Base-by-base conservation (phyloP, 176 grass and related monocot species). In the Triticum timopheevii region DNA sequence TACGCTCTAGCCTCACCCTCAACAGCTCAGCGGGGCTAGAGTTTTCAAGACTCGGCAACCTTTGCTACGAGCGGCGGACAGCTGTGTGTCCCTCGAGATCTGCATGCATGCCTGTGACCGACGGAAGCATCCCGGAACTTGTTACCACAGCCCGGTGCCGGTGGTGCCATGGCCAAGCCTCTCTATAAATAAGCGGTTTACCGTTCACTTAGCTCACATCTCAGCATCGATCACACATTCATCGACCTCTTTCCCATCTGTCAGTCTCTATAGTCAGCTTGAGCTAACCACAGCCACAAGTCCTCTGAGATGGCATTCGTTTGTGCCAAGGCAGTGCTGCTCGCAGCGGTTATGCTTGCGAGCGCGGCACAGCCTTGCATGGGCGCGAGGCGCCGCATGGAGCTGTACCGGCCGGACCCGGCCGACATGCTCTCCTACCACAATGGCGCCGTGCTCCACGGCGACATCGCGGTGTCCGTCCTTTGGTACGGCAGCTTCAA, bases 401-500 rank as follows among this genome's bases (percentile, higher is more conserved):
- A 91, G 77, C 89, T 91, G 27, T 91, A 88, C 31, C 49, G 62
- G 3, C 85, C 89, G 1, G 16, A 91, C 10, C 81, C 81, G 19
- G 69, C 79, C 0, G 40, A 93, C 54, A 78, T 93, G 78, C 93
- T 98, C 71, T 87, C 82, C 39, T 98, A 92, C 90, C 95, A 98
- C 87, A 23, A 90, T 10, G 95, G 93, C 3, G 27, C 22, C 11
- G 91, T 98, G 58, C 91, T 95, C 76, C 70, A 77, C 72, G 93
- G 89, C 35, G 61, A 89, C 87, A 90, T 98, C 62, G 4, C 83
- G 4, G 82, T 98, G 50, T 90, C 91, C 45, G 17, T 98, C 28
- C 23, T 90, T 33, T 98, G 93, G 95, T 98, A 98, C 40, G 95
- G 93, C 36, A 10, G 62, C 11, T 95, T 98, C 82, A 78, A 72